These are phyloP conservation scores for Hypoxylon lenormandii DNA, from an alignment of 495 filamentous ascomycete genomes.

Conservation along the genomic window DNA sequence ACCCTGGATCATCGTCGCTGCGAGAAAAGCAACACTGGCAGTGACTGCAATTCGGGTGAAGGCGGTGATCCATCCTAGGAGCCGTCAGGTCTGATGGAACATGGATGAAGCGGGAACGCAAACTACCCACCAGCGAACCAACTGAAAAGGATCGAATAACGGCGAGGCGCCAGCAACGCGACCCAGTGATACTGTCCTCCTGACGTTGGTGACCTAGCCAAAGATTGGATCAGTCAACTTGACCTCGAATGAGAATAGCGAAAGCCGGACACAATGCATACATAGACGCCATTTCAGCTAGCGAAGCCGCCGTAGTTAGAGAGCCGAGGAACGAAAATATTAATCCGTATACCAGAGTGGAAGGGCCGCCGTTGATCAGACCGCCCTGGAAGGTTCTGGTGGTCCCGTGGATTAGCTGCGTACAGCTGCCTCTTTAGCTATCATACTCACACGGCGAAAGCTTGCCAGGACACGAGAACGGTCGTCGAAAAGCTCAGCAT, in stretches of 20 bases:
- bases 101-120: constrained; percentile 17
- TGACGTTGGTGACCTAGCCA: constrained; percentile 50
- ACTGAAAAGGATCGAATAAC: constrained; percentile 57
- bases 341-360: constrained; percentile 26
- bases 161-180: constrained; percentile 57
- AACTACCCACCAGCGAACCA: constrained; percentile 57
- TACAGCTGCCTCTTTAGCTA: background rate
- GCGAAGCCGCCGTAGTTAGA: constrained; percentile 35
- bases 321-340: constrained; percentile 46
- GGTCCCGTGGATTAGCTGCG: background rate
- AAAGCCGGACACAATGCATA: constrained; percentile 10
- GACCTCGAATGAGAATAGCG: constrained; percentile 12
- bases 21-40: constrained; percentile 51
- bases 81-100: constrained; percentile 3
- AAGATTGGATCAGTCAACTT: background rate
- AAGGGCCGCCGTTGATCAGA: constrained; percentile 26
- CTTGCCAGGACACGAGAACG: constrained; percentile 29
- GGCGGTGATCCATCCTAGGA: constrained; percentile 58
- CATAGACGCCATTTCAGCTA: constrained; percentile 56
- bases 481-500: constrained; percentile 33
- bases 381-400: constrained; percentile 24
- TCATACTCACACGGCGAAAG: constrained; percentile 23
- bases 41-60: constrained; percentile 48
- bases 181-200: constrained; percentile 65
- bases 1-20: constrained; percentile 60